Conservation (phyloP, 2,329 filamentous ascomycete species). For the Xylariaceae sp. region DNA sequence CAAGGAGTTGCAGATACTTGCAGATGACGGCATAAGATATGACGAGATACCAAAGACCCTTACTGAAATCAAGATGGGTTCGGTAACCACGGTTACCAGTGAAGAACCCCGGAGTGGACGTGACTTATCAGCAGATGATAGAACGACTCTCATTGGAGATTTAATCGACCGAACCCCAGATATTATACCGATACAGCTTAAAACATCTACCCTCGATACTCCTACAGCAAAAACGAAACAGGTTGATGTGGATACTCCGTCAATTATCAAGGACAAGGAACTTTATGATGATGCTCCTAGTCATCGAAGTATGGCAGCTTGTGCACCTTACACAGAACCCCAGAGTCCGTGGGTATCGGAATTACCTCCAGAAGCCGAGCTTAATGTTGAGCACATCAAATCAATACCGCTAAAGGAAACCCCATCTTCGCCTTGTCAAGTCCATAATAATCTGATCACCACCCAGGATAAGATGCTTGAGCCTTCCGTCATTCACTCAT, state of each 20-base stretch:
- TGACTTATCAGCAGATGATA: slow-evolving; percentile 13
- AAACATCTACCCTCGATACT: neutral
- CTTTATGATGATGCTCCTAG: slow-evolving; percentile 1
- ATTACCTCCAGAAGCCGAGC: slow-evolving; percentile 1
- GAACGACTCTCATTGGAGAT: slow-evolving; percentile 19
- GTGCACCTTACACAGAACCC: slow-evolving; percentile 3
- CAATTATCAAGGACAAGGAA: neutral
- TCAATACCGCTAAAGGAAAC: slow-evolving; percentile 1
- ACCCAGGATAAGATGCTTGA: slow-evolving; percentile 6
- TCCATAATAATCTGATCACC: slow-evolving; percentile 1
- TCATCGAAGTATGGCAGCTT: neutral
- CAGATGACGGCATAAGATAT: too few species aligned
- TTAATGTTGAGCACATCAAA: slow-evolving; percentile 10
- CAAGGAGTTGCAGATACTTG: too few species aligned
- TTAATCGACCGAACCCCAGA: slow-evolving; percentile 7
- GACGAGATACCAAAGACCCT: slow-evolving; percentile 2
- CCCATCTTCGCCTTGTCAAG: slow-evolving; percentile 2
- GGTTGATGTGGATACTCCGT: neutral
- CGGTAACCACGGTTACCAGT: neutral
- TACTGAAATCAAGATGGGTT: slow-evolving; percentile 4
- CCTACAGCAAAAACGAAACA: neutral
- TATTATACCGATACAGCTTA: too few species aligned
- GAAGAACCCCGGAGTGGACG: neutral
- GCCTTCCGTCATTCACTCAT: slow-evolving; percentile 13
- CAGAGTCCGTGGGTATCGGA: slow-evolving; percentile 26